phyloP scores from a whole-genome alignment of 2,329 filamentous ascomycete species.

The Trichoderma sp. region DNA sequence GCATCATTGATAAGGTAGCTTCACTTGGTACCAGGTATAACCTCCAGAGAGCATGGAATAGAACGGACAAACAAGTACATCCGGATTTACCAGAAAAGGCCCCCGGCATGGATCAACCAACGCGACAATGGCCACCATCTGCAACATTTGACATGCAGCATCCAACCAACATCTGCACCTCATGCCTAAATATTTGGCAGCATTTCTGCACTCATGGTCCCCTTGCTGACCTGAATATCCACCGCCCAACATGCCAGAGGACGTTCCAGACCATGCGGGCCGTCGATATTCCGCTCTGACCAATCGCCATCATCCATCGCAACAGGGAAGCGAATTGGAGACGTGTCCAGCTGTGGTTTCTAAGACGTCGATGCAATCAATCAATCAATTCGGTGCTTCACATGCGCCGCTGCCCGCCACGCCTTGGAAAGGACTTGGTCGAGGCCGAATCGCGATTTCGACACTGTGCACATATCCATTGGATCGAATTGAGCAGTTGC shows the following conservation, averaged over 20 bases:
- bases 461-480: background rate
- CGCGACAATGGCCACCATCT: background rate
- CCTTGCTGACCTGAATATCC: background rate
- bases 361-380: background rate
- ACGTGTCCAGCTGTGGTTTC: constrained; percentile 18
- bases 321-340: constrained; percentile 4
- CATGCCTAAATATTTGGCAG: background rate
- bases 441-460: background rate
- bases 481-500: background rate
- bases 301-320: background rate
- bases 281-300: constrained; percentile 7
- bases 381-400: background rate
- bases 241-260: background rate
- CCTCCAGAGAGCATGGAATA: too few relatives aligned
- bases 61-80: background rate
- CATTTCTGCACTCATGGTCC: background rate
- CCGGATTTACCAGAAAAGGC: too few relatives aligned
- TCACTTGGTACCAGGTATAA: too few relatives aligned
- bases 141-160: background rate
- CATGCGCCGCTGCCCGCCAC: constrained; percentile 16
- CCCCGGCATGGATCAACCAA: background rate
- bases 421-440: background rate
- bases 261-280: constrained; percentile 14
- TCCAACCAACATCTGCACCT: background rate
- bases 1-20: too few relatives aligned